Evolutionary conservation across 140 eudicot genomes (phyloP), one percentile per base, ranked within the genome.

Genomic region (Anethum foeniculum): DNA sequence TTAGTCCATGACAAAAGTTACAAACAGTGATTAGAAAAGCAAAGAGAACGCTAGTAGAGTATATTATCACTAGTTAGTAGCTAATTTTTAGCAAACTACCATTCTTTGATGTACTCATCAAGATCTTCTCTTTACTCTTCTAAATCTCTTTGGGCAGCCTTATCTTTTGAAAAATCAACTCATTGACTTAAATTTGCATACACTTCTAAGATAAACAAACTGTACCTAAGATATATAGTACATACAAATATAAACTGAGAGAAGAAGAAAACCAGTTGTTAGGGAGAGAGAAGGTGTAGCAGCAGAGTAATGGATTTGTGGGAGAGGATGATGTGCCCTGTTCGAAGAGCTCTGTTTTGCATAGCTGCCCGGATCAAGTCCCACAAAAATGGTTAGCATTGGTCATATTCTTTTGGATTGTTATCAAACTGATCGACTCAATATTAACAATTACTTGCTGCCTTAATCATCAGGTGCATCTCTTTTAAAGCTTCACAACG

Each of bases 401-500:
- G 19, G n/a, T 52, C 51, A 46, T 1, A 9, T 46, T 46, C 11
- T 46, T 46, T 11, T 46, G 51, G 3, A 46, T 52, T 52, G 0
- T 23, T 54, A 54, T 54, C 27, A 0, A 60, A 60, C 68, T 8
- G 32, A n/a, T 9, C 3, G 3, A 60, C 1, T n/a, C 1, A 60
- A 23, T n/a, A n/a, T n/a, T 54, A 5, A 16, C 18, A 4, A 41
- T 41, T 0, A 7, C 69, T n/a, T 38, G 41, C 38, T 60, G 56
- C 28, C 81, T 52, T 3, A 62, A 25, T 75, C 18, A 47, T 14
- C 82, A 91, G 98, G 94, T 74, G 88, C 68, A 2, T 94, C 97
- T 64, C 91, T 93, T 75, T 69, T 91, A 84, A 93, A 93, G 87
- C 95, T 93, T 44, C 95, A 81, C 38, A 87, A 92, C 15, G 97